Percentiles rank a stretch among this genome's conserved stretches.
Evolutionary conservation across 306 rosid genomes (phyloP).

Genomic region (Prunus dulcis): DNA sequence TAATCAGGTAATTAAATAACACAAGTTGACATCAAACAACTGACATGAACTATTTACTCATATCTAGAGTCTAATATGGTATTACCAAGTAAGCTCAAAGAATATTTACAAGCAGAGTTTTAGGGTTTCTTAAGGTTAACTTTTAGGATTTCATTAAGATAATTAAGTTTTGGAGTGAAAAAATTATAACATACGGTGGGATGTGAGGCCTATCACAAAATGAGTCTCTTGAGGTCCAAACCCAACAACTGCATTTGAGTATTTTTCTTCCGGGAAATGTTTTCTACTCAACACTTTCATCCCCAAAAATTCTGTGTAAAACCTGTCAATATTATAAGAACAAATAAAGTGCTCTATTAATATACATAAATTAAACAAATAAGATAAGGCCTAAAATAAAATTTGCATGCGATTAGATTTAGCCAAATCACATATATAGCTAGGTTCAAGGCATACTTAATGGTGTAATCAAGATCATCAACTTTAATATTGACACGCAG

Average conservation of each 20-base stretch:
- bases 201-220: conserved; percentile 57
- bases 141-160: too few relatives aligned
- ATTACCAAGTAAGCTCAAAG: too few relatives aligned
- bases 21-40: too few relatives aligned
- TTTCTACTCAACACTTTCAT: conserved; percentile 56
- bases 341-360: neutral
- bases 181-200: conserved; percentile 37
- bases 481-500: conserved; percentile 62
- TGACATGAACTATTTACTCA: too few relatives aligned
- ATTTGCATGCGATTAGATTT: neutral
- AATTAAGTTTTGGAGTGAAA: neutral
- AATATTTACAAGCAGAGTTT: neutral
- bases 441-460: conserved; percentile 35
- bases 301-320: conserved; percentile 56
- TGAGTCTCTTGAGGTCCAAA: conserved; percentile 56
- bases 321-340: conserved; percentile 29
- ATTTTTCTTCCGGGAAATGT: conserved; percentile 51
- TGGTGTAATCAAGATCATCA: conserved; percentile 66
- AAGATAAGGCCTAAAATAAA: neutral
- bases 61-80: too few relatives aligned
- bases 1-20: too few relatives aligned
- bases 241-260: conserved; percentile 61
- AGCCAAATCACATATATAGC: neutral
- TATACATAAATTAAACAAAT: neutral
- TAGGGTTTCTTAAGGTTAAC: neutral